These are phyloP conservation scores for Nemania serpens DNA, from an alignment of 2,329 filamentous ascomycete species.

Conservation along the genomic window DNA sequence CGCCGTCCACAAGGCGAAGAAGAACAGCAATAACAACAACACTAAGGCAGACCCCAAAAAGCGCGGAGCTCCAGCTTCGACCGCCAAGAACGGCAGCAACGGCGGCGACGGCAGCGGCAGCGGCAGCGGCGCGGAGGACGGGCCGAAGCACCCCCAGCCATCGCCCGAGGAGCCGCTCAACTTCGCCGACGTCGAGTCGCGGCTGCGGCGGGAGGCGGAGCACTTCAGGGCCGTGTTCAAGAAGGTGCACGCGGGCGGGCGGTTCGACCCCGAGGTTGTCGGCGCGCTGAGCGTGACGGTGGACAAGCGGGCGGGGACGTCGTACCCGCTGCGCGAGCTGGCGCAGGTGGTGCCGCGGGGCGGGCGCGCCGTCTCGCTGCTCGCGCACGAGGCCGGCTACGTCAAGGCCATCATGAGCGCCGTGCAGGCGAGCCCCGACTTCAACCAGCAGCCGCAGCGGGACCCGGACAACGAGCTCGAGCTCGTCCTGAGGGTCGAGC, in stretches of 20 bases:
- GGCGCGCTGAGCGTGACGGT: constrained; percentile 50
- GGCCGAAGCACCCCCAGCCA: constrained; percentile 40
- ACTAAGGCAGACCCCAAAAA: neutral
- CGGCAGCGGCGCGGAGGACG: constrained; percentile 12
- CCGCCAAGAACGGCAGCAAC: constrained; percentile 4
- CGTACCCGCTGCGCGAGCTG: constrained; percentile 59
- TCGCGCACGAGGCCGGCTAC: constrained; percentile 48
- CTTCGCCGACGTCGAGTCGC: constrained; percentile 54
- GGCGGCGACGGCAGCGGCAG: neutral
- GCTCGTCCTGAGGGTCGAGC: constrained; percentile 59
- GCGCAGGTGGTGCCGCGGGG: constrained; percentile 58
- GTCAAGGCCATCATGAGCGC: constrained; percentile 61
- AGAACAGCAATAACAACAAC: constrained; percentile 13
- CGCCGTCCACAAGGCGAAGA: constrained; percentile 15
- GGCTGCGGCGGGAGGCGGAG: constrained; percentile 47
- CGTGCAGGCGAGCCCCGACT: constrained; percentile 56
- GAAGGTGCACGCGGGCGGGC: constrained; percentile 52
- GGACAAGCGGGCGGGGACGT: constrained; percentile 37
- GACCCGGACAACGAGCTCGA: constrained; percentile 64
- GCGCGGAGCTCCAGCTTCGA: neutral
- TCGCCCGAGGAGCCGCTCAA: constrained; percentile 53
- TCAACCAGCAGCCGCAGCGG: constrained; percentile 65
- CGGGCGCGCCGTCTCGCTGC: constrained; percentile 45
- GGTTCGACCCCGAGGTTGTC: constrained; percentile 57
- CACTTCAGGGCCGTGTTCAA: constrained; percentile 49